Percentiles rank a stretch among this genome's conserved stretches.
These are phyloP conservation scores for Globisporangium parvum DNA, from an alignment of 352 stramenopile species.

Conservation along the genomic window DNA sequence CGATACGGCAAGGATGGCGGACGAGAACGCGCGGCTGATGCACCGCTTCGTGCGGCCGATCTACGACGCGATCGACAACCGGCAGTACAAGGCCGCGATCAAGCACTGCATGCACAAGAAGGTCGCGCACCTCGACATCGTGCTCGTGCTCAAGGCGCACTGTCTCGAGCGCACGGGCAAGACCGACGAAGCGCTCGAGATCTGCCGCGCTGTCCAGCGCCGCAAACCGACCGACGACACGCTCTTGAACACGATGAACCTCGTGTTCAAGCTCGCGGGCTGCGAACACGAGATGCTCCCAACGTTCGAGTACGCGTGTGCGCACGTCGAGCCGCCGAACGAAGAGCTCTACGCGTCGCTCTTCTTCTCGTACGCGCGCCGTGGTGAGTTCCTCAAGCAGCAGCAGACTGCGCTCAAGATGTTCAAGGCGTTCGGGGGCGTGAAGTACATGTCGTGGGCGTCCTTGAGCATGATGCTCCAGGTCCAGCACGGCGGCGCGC, in stretches of 20 bases:
- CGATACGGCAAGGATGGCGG: constrained; percentile 26
- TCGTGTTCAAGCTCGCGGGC: constrained; percentile 73
- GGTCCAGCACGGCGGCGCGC: constrained; percentile 57
- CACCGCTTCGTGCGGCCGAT: constrained; percentile 76
- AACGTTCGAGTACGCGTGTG: constrained; percentile 66
- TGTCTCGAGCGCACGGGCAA: constrained; percentile 74
- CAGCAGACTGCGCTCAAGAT: constrained; percentile 86
- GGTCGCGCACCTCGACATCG: constrained; percentile 66
- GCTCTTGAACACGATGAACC: constrained; percentile 78
- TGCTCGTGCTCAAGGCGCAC: constrained; percentile 81
- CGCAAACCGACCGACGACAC: constrained; percentile 73
- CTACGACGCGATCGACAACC: constrained; percentile 78
- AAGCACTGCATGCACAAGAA: constrained; percentile 82
- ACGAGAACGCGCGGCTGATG: constrained; percentile 50
- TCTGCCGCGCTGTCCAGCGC: constrained; percentile 57
- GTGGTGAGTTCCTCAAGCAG: constrained; percentile 75
- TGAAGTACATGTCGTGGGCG: constrained; percentile 81
- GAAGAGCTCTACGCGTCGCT: constrained; percentile 71
- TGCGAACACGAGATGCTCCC: constrained; percentile 76
- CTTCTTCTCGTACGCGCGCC: constrained; percentile 61
- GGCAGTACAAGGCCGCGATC: constrained; percentile 79
- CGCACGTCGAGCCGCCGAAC: constrained; percentile 34
- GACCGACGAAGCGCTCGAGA: constrained; percentile 61
- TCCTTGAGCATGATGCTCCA: constrained; percentile 81
- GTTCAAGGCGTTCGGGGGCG: constrained; percentile 68